Evolutionary conservation across 352 stramenopile species (phyloP).

Genomic region (Globisporangium ultimum): DNA sequence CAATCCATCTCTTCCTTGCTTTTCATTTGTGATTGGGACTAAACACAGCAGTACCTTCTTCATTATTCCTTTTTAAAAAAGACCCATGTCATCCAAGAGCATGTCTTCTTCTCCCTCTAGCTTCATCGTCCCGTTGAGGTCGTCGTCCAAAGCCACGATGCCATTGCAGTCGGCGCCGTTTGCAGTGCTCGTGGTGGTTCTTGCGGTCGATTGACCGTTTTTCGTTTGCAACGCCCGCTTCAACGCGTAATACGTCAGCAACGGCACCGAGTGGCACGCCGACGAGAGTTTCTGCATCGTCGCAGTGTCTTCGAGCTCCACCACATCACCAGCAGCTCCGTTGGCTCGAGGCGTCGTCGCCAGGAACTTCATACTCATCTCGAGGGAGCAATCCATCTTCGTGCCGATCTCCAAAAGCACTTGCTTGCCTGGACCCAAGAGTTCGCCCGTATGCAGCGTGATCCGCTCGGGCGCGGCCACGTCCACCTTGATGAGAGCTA

Average conservation of each 20-base stretch:
- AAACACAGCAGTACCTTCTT: neutral
- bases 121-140: conserved; percentile 74
- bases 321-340: conserved; percentile 4
- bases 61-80: conserved; percentile 54
- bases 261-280: conserved; percentile 70
- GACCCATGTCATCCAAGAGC: conserved; percentile 83
- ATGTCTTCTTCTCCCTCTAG: conserved; percentile 81
- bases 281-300: conserved; percentile 48
- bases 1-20: neutral
- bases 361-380: conserved; percentile 62
- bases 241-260: conserved; percentile 76
- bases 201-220: conserved; percentile 23
- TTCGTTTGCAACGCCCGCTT: conserved; percentile 51
- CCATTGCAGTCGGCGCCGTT: conserved; percentile 68
- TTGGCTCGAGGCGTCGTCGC: conserved; percentile 24
- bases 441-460: conserved; percentile 69
- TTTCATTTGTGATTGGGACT: neutral
- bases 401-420: conserved; percentile 70
- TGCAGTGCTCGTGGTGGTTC: conserved; percentile 9
- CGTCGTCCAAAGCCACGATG: conserved; percentile 71
- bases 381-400: conserved; percentile 58
- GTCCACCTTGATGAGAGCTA: conserved; percentile 79
- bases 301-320: conserved; percentile 33
- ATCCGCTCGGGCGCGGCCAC: conserved; percentile 73
- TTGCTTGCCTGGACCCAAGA: conserved; percentile 49